Evolutionary conservation across 805 yeast genomes (phyloP).

Genomic region (Komagataella phaffii): DNA sequence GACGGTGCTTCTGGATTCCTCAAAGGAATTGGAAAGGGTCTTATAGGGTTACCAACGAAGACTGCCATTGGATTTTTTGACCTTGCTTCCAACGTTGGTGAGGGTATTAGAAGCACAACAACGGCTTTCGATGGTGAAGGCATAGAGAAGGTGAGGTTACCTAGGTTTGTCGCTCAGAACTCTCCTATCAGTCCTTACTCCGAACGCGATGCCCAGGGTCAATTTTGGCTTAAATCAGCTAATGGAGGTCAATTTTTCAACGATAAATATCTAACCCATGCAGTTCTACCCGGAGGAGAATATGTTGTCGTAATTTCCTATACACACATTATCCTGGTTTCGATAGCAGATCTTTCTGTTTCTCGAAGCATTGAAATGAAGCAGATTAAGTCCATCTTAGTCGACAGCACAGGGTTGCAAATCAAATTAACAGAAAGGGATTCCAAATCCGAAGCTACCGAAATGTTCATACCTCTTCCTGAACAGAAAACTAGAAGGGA

Average conservation of each 20-base stretch:
- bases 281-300: slow-evolving; percentile 71
- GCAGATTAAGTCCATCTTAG: slow-evolving; percentile 53
- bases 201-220: slow-evolving; percentile 85
- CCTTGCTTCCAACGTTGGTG: slow-evolving; percentile 83
- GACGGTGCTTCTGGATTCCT: slow-evolving; percentile 90
- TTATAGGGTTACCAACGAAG: slow-evolving; percentile 93
- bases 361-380: slow-evolving; percentile 65
- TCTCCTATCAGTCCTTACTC: slow-evolving; percentile 64
- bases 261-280: slow-evolving; percentile 78
- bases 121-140: slow-evolving; percentile 76
- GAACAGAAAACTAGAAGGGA: slow-evolving; percentile 49
- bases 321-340: slow-evolving; percentile 53
- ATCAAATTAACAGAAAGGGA: slow-evolving; percentile 53
- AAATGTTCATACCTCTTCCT: slow-evolving; percentile 61
- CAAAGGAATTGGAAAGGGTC: slow-evolving; percentile 86
- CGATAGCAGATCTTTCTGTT: slow-evolving; percentile 41
- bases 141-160: slow-evolving; percentile 68
- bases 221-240: slow-evolving; percentile 74
- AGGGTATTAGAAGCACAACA: slow-evolving; percentile 87
- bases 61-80: slow-evolving; percentile 93
- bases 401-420: slow-evolving; percentile 56
- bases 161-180: slow-evolving; percentile 62
- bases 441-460: slow-evolving; percentile 25
- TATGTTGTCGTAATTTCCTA: slow-evolving; percentile 65
- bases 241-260: slow-evolving; percentile 66